Percentiles rank a stretch among this genome's conserved stretches.
These are phyloP conservation scores for Nannochloropsis salina DNA, from an alignment of 108 stramenopile species.

Conservation along the genomic window DNA sequence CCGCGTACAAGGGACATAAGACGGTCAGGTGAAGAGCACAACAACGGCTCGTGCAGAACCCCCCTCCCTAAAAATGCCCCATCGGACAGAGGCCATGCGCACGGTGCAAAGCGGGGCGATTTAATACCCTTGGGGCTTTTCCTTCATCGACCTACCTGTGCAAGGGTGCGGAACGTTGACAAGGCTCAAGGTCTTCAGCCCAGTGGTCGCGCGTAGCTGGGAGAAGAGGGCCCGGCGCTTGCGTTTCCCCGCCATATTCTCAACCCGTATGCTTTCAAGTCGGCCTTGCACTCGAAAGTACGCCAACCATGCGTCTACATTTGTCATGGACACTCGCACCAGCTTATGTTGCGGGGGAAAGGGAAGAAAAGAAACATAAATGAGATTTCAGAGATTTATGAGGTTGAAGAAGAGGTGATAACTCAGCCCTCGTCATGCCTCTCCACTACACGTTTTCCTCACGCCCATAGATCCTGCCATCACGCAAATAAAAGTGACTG, in stretches of 20 bases:
- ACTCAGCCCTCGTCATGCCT: too few relatives aligned
- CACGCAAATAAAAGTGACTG: too few relatives aligned
- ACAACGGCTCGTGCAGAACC: not conserved
- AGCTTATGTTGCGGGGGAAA: not conserved
- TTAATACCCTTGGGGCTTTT: not conserved
- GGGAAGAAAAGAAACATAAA: not conserved
- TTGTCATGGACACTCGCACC: not conserved
- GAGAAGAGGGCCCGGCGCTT: not conserved
- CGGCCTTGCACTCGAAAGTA: constrained; percentile 19
- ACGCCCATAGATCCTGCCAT: too few relatives aligned
- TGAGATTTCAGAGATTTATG: not conserved
- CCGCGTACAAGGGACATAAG: too few relatives aligned
- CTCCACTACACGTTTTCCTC: too few relatives aligned
- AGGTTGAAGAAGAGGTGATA: not conserved
- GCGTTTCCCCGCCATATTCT: not conserved
- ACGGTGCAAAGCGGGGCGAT: too few relatives aligned
- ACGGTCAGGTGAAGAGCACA: too few relatives aligned
- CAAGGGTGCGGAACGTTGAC: not conserved
- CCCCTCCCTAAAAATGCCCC: not conserved
- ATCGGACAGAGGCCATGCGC: too few relatives aligned
- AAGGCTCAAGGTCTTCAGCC: not conserved
- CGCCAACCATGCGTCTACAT: not conserved
- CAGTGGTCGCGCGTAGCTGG: not conserved
- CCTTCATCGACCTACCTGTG: not conserved
- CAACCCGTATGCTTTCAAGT: not conserved